A percentile compares a stretch with the other conserved stretches of the same genome.
Conservation (phyloP, 2,329 filamentous ascomycete genomes). For the Hyphodiscus sp. region DNA sequence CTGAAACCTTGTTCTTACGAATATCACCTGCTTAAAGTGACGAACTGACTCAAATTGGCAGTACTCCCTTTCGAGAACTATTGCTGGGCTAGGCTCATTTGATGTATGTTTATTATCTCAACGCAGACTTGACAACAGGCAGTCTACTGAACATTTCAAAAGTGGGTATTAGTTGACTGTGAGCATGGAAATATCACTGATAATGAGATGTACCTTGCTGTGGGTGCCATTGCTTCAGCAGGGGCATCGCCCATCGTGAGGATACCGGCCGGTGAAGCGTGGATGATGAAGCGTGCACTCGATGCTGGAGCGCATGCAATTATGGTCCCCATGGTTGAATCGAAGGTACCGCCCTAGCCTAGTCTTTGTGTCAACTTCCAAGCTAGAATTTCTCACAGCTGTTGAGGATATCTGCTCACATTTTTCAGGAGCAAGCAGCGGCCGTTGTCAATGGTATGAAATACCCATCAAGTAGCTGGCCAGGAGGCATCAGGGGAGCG, state of each 20-base stretch:
- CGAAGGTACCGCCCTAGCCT: too few species aligned
- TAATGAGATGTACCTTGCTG: constrained; percentile 40
- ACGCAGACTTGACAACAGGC: too few species aligned
- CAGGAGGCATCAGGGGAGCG: constrained; percentile 34
- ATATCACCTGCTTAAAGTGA: too few species aligned
- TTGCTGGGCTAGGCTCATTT: constrained; percentile 25
- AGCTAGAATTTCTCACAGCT: not conserved
- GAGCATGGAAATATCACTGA: constrained; percentile 43
- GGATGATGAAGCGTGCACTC: constrained; percentile 50
- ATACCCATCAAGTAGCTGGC: too few species aligned
- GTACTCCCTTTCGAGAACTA: constrained; percentile 27
- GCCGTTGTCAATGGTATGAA: too few species aligned
- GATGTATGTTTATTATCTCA: constrained; percentile 21
- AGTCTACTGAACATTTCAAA: not conserved
- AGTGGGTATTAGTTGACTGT: constrained; percentile 54
- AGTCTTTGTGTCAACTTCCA: constrained; percentile 17
- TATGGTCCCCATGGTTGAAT: too few species aligned
- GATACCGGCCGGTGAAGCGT: constrained; percentile 45
- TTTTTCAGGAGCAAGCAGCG: too few species aligned
- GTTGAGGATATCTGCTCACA: too few species aligned
- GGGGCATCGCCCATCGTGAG: constrained; percentile 48
- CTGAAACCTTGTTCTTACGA: too few species aligned
- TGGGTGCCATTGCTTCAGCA: constrained; percentile 45
- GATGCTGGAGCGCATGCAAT: constrained; percentile 50
- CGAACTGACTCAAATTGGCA: too few species aligned